Base-by-base conservation (phyloP, 1,139 yeast species). In the Nematodospora anomalae region DNA sequence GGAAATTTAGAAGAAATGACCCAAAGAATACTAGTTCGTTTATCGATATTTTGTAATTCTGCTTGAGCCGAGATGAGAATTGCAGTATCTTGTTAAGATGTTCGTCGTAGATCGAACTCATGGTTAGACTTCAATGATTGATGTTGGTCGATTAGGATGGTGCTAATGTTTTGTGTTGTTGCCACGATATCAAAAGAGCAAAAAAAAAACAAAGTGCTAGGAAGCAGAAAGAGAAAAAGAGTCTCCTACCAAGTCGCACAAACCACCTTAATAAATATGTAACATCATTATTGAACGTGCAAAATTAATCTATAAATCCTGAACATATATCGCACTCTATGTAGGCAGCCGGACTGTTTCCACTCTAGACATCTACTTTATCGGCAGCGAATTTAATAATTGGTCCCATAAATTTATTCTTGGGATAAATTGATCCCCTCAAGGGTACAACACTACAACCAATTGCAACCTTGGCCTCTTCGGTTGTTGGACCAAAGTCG, bases 391-490 rank as follows among this genome's bases (percentile, higher is more conserved):
- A 41, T 39, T 40, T 45, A 15, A 52, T 50, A 11, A 51, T 40
- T 11, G 53, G 50, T 1, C 51, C 52, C 26, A 54, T 34, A 7
- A 42, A 37, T 25, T 43, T 45, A 32, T 40, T 42, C 16, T 43
- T 42, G 8, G 58, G 47, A 32, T 47, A 46, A 33, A 55, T 41
- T 16, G 54, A 48, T 24, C 73, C 74, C 33, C 54, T 50, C 16
- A 69, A 50, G 5, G 69, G 67, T 11, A 69, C 64, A 32, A 58
- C 58, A 30, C 50, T 52, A 37, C 69, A 54, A 3, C 74, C 74
- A 42, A 68, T 68, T 26, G 66, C 69, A 36, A 60, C 52, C 47
- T 68, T 68, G 5, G 74, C 69, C 40, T 64, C 66, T 35, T 55
- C 60, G 2, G 60, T 55, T n/a, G 60, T 52, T 9, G 59, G 59